These are phyloP conservation scores for Plectosphaerella cucumerina DNA, from an alignment of 2,329 filamentous ascomycete species.

Conservation along the genomic window DNA sequence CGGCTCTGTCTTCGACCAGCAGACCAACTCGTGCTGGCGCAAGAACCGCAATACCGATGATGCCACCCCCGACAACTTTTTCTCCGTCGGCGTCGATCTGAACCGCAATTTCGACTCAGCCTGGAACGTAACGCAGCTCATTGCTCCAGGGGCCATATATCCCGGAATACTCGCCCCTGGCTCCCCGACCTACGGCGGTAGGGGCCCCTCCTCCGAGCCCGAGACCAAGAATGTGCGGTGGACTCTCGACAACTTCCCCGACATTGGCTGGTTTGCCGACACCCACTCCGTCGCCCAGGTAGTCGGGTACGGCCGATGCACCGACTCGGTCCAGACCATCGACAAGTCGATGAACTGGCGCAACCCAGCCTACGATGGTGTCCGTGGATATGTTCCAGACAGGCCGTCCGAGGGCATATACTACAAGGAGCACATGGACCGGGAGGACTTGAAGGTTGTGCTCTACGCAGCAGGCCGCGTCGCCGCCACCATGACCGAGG, in stretches of 20 bases:
- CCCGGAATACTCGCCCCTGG: conserved; percentile 22
- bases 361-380: conserved; percentile 40
- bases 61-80: conserved; percentile 8
- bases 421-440: conserved; percentile 32
- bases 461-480: not conserved
- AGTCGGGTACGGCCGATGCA: conserved; percentile 46
- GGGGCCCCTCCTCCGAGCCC: conserved; percentile 40
- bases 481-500: not conserved
- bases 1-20: conserved; percentile 47
- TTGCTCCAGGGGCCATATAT: conserved; percentile 31
- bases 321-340: conserved; percentile 39
- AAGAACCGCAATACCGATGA: conserved; percentile 46
- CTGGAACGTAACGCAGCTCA: conserved; percentile 46
- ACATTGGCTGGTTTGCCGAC: conserved; percentile 46
- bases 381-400: conserved; percentile 36
- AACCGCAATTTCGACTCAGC: conserved; percentile 56
- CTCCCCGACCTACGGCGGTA: conserved; percentile 38
- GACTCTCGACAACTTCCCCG: conserved; percentile 39
- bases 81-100: conserved; percentile 43
- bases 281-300: conserved; percentile 44
- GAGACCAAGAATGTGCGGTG: conserved; percentile 45
- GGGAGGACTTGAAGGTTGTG: not conserved
- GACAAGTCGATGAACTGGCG: conserved; percentile 38
- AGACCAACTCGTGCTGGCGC: conserved; percentile 46
- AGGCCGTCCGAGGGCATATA: not conserved